Evolutionary conservation across 78 protist genomes (phyloP), one percentile per base, ranked within the genome.

Genomic region (Dictyostelium firmibasis): DNA sequence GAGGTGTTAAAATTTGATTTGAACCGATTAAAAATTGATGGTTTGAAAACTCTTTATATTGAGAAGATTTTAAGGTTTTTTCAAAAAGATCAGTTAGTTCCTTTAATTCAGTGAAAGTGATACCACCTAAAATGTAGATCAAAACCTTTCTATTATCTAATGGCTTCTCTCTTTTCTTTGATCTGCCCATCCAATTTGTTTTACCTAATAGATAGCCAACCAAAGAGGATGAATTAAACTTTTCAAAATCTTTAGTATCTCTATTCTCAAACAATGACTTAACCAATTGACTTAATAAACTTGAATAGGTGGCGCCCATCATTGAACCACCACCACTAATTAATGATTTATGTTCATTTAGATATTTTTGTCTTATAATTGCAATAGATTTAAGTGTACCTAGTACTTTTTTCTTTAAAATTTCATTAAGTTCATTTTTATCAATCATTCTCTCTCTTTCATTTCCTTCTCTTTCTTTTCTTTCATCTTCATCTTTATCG

Each of bases 21-120:
- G 85, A 81, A 11, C 94, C 94, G 64, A 89, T 35, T 41, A 89
- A 25, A 44, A 89, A 25, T 81, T 89, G 94, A 81, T 89, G 84
- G 41, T 78, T 60, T 60, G 79, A 57, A 38, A 69, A 57, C 33
- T 83, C 33, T 75, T 75, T 53, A 9, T 31, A 38, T 43, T 67
- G 72, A 0, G 83, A 25, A 6, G 29, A 20, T 89, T 81, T 57
- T 6, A 84, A 8, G 3, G 72, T 16, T 70, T 81, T 78, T 23
- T 89, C 94, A 9, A 77, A 41, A 6, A 44, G 14, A 67, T 89
- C 94, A 18, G 50, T 50, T 11, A 78, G 2, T 4, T 89, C 94
- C 53, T 89, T 89, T 2, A 89, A 4, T 81, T 89, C 94, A 6
- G 47, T 23, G 23, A 89, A 81, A 29, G 94, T 89, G 3, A 89